These are phyloP conservation scores for Populus alba DNA, from an alignment of 345 rosid genomes.

Conservation along the genomic window DNA sequence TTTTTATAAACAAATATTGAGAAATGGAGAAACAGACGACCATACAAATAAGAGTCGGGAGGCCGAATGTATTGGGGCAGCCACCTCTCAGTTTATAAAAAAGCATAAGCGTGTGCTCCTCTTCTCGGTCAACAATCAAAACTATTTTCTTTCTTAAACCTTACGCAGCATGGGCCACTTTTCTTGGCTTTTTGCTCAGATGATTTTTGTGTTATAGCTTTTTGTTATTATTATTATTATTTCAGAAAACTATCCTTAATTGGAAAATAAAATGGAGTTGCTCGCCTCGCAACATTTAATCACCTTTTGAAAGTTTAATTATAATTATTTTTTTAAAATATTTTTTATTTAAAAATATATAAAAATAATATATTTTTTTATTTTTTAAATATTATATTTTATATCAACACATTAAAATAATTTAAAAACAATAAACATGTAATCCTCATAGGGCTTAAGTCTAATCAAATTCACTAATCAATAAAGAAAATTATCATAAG, in stretches of 20 bases:
- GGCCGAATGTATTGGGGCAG: conserved; percentile 33
- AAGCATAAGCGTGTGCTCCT: background rate
- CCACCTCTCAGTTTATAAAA: background rate
- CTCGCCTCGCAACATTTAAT: no score
- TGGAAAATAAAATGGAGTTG: background rate
- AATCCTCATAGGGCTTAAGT: no score
- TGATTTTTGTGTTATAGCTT: background rate
- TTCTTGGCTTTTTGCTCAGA: background rate
- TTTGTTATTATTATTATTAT: background rate
- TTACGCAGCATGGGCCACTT: background rate
- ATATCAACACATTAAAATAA: no score
- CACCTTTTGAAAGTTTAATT: no score
- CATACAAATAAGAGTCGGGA: conserved; percentile 8
- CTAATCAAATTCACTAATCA: no score
- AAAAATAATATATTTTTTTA: no score
- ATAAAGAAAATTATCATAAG: no score
- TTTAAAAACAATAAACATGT: no score
- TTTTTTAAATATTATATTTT: no score
- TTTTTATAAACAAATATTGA: no score
- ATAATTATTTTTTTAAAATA: no score
- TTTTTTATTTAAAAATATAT: no score
- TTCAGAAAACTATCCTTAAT: background rate
- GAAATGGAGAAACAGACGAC: conserved; percentile 14
- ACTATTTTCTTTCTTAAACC: background rate
- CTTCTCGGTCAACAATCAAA: background rate